phyloP scores from a whole-genome alignment of 257 asterid genomes.

The Fraxinus quadrangulata region DNA sequence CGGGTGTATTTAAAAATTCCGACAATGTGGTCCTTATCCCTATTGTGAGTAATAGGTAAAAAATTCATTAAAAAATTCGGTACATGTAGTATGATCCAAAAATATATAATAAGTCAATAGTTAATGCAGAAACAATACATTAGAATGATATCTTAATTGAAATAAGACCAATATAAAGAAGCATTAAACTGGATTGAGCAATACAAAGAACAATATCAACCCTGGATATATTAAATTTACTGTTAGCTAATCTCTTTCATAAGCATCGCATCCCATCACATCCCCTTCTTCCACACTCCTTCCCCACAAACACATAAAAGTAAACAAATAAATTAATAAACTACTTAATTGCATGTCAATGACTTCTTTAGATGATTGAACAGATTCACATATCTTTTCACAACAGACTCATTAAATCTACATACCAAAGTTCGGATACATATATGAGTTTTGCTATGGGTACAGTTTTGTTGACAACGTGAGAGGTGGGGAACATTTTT shows the following conservation, averaged over 20 bases:
- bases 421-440: not conserved
- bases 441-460: no score
- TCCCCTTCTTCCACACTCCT: not conserved
- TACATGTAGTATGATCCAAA: not conserved
- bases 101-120: slow-evolving; percentile 13
- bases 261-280: not conserved
- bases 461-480: no score
- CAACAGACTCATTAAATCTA: not conserved
- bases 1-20: no score
- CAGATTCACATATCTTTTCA: not conserved
- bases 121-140: not conserved
- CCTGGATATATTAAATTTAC: not conserved
- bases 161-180: not conserved
- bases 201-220: not conserved
- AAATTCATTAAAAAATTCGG: no score
- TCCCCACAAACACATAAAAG: no score
- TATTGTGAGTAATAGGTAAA: no score
- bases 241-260: not conserved
- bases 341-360: not conserved
- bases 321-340: no score
- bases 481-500: no score
- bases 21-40: no score
- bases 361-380: not conserved
- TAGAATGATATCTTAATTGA: not conserved
- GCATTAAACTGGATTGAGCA: not conserved